phyloP scores from a whole-genome alignment of 1,139 yeast genomes.

The Saccharomyces pastorianus region DNA sequence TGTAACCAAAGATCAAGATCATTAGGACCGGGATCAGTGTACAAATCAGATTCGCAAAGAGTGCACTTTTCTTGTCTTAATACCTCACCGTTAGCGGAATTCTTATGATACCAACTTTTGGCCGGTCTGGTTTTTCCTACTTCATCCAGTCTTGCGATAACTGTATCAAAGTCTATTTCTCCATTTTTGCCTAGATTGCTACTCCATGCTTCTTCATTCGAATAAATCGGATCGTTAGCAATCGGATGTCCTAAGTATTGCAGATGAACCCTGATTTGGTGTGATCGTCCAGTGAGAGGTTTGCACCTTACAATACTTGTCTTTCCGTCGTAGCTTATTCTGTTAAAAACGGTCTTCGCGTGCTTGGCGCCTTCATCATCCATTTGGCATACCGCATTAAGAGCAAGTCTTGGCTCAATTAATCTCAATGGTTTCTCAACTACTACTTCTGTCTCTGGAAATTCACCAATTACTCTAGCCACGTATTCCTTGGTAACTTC shows the following conservation, averaged over 20 bases:
- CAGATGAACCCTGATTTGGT: slow-evolving; percentile 87
- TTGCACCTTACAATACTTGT: slow-evolving; percentile 70
- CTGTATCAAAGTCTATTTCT: slow-evolving; percentile 40
- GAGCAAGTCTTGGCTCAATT: slow-evolving; percentile 67
- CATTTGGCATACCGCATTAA: slow-evolving; percentile 47
- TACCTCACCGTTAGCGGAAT: slow-evolving; percentile 47
- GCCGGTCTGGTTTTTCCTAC: slow-evolving; percentile 67
- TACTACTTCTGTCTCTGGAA: slow-evolving; percentile 47
- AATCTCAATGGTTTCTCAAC: slow-evolving; percentile 69
- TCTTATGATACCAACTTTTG: slow-evolving; percentile 57
- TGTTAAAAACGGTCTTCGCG: slow-evolving; percentile 39
- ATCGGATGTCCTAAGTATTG: slow-evolving; percentile 85
- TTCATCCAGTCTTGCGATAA: slow-evolving; percentile 44
- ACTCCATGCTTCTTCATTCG: slow-evolving; percentile 74
- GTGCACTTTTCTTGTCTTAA: slow-evolving; percentile 53
- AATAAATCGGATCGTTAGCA: slow-evolving; percentile 89
- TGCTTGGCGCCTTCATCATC: slow-evolving; percentile 60
- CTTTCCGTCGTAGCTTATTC: slow-evolving; percentile 39
- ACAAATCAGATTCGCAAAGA: slow-evolving; percentile 62
- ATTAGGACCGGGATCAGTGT: slow-evolving; percentile 80
- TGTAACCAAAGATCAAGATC: slow-evolving; percentile 87
- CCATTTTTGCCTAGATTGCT: slow-evolving; percentile 53
- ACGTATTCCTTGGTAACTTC: slow-evolving; percentile 75
- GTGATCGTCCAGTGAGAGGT: slow-evolving; percentile 90
- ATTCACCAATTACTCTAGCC: slow-evolving; percentile 81